Conservation (phyloP, 2,329 filamentous ascomycete genomes). For the Talaromyces sp. region DNA sequence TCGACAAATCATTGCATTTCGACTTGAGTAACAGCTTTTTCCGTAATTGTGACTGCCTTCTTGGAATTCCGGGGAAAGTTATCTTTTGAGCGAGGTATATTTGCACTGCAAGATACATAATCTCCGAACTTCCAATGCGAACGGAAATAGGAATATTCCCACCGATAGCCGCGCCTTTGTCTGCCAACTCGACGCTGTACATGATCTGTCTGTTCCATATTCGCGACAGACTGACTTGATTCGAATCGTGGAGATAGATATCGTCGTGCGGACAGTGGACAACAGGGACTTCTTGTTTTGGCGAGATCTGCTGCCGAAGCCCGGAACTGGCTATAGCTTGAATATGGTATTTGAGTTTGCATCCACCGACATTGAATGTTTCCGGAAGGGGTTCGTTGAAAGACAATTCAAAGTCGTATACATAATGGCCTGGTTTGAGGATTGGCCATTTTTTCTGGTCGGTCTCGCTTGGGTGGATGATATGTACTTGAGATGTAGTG, state of each 20-base stretch:
- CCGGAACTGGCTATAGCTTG: conserved; percentile 12
- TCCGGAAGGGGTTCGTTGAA: conserved; percentile 15
- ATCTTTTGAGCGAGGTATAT: conserved; percentile 16
- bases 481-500: background rate
- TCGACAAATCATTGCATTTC: conserved; percentile 14
- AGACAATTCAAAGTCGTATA: conserved; percentile 17
- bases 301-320: conserved; percentile 13
- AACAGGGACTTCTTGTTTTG: conserved; percentile 11
- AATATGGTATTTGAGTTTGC: conserved; percentile 13
- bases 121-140: conserved; percentile 3
- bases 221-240: conserved; percentile 15
- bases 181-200: conserved; percentile 13
- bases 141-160: conserved; percentile 14
- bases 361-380: conserved; percentile 15
- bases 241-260: conserved; percentile 15
- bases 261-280: conserved; percentile 18
- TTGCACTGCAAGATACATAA: conserved; percentile 13
- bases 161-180: conserved; percentile 16
- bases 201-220: conserved; percentile 17
- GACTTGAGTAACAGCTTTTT: conserved; percentile 17
- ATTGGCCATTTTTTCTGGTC: background rate
- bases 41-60: conserved; percentile 10
- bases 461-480: background rate
- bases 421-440: conserved; percentile 12
- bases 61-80: conserved; percentile 2